Evolutionary conservation across 73 alveolate species (phyloP).

Genomic region (Paramecium primaurelia): DNA sequence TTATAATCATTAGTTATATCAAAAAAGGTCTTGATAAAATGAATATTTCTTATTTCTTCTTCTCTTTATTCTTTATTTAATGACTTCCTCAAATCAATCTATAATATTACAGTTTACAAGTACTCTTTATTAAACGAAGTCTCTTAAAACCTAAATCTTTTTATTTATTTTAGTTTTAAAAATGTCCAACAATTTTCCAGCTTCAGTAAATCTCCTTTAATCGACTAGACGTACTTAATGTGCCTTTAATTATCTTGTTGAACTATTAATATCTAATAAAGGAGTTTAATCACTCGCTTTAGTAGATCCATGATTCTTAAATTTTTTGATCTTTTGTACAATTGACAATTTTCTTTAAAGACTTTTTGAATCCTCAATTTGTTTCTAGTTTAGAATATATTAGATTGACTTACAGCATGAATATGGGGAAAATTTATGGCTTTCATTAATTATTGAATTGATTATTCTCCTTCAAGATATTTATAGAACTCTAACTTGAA

Average conservation of each 20-base stretch:
- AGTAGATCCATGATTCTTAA: background rate
- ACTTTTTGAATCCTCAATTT: background rate
- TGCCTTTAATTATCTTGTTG: background rate
- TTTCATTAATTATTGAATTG: background rate
- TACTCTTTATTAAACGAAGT: background rate
- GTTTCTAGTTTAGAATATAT: background rate
- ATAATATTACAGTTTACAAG: background rate
- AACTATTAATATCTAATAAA: background rate
- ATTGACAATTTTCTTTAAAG: background rate
- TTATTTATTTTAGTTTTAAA: background rate
- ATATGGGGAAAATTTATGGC: background rate
- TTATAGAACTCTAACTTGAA: background rate
- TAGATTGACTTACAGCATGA: background rate
- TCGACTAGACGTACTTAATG: background rate
- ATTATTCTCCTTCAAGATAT: background rate
- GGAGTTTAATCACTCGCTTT: background rate
- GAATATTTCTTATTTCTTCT: background rate
- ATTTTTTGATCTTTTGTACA: background rate
- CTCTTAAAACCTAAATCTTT: background rate
- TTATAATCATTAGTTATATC: background rate
- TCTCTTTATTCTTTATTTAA: background rate
- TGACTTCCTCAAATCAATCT: background rate
- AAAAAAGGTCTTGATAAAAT: background rate
- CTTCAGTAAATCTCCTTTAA: background rate
- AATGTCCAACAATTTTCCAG: background rate